Conservation (phyloP, 2,329 filamentous ascomycete genomes). For the Microsporum canis region DNA sequence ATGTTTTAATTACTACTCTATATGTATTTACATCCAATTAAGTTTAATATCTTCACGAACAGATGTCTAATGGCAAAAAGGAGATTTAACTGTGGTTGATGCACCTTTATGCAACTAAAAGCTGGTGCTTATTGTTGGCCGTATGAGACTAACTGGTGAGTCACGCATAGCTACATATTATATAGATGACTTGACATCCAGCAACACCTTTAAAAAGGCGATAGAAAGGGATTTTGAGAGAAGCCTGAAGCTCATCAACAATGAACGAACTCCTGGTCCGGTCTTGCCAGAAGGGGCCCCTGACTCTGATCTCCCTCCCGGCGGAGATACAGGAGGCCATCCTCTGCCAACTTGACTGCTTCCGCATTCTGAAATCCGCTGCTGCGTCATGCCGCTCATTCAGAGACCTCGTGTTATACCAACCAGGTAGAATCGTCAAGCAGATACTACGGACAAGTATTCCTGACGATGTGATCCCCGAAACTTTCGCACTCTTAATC, state of each 20-base stretch:
- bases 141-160: no score
- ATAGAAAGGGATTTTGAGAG: not conserved
- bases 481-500: not conserved
- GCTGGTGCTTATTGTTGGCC: no score
- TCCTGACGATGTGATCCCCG: not conserved
- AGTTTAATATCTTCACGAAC: not conserved
- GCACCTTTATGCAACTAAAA: no score
- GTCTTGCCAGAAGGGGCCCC: not conserved
- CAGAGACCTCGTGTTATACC: not conserved
- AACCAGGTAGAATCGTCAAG: not conserved
- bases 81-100: no score
- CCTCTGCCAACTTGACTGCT: not conserved
- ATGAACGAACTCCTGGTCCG: not conserved
- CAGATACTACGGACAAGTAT: not conserved
- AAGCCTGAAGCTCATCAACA: not conserved
- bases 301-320: not conserved
- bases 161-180: no score
- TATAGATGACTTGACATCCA: not conserved
- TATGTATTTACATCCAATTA: not conserved
- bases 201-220: not conserved
- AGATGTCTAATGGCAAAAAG: no score
- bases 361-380: not conserved
- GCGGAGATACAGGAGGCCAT: not conserved
- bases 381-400: not conserved
- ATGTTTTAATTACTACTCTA: no score